phyloP scores from a whole-genome alignment of 2,329 filamentous ascomycete species.

The Diaporthe eres region DNA sequence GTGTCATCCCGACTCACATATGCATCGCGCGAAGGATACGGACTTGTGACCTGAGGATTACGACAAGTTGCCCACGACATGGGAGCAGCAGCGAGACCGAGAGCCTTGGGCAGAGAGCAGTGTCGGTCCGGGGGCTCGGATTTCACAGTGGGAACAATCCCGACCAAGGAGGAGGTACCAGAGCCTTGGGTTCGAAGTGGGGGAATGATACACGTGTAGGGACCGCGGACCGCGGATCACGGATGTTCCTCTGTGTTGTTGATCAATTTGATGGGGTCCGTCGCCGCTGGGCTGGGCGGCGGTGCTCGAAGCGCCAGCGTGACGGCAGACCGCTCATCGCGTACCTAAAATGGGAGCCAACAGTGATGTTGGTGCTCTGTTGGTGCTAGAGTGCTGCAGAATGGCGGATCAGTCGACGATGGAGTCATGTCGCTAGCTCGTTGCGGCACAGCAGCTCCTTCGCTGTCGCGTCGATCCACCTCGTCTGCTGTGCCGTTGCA shows the following conservation, averaged over 20 bases:
- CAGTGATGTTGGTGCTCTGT: slow-evolving; percentile 12
- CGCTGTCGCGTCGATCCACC: slow-evolving; percentile 20
- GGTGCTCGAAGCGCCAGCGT: neutral
- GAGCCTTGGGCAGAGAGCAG: neutral
- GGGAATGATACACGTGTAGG: neutral
- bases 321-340: neutral
- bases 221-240: neutral
- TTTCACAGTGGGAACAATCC: neutral
- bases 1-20: neutral
- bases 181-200: neutral
- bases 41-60: too few species aligned
- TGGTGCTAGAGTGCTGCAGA: slow-evolving; percentile 20
- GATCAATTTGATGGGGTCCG: neutral
- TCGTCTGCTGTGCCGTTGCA: slow-evolving; percentile 1
- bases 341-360: neutral
- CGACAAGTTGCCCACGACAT: neutral
- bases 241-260: neutral
- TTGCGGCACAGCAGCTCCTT: slow-evolving; percentile 31
- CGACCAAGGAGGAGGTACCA: neutral
- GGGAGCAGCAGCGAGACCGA: neutral
- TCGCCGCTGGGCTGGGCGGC: neutral
- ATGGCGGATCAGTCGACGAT: slow-evolving; percentile 27
- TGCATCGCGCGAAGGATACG: neutral
- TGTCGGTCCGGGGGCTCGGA: neutral
- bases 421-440: slow-evolving; percentile 12